Evolutionary conservation across 257 asterid species (phyloP).

Genomic region (Rhazya stricta): DNA sequence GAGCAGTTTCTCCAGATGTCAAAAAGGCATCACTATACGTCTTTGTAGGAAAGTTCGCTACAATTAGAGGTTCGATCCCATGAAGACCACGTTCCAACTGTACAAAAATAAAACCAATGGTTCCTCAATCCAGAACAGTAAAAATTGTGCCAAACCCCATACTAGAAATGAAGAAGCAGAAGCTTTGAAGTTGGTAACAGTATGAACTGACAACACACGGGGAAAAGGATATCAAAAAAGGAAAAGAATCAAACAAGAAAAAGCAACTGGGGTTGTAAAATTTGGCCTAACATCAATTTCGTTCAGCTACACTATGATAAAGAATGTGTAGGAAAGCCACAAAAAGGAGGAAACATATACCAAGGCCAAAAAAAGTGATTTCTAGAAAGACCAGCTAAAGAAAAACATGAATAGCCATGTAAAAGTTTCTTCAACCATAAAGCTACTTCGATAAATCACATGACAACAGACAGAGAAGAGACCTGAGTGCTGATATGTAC

Average conservation of each 20-base stretch:
- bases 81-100: constrained; percentile 78
- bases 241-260: background rate
- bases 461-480: constrained; percentile 8
- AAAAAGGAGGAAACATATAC: constrained; percentile 3
- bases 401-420: constrained; percentile 1
- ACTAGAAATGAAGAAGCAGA: constrained; percentile 4
- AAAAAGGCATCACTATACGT: constrained; percentile 55
- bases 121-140: constrained; percentile 15
- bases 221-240: background rate
- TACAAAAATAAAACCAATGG: constrained; percentile 11
- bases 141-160: background rate
- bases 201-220: background rate
- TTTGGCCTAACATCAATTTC: background rate
- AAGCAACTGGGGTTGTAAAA: constrained; percentile 4
- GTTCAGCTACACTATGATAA: background rate
- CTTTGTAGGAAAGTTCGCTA: constrained; percentile 63
- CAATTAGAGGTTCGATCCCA: constrained; percentile 71
- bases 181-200: background rate
- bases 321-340: background rate
- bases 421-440: background rate
- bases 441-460: background rate
- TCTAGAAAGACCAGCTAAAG: constrained; percentile 9
- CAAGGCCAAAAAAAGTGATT: constrained; percentile 9
- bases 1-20: constrained; percentile 57
- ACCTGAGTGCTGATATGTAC: background rate